phyloP scores from a whole-genome alignment of 1,284 basidiomycete species.

The Ustilago cynodontis region DNA sequence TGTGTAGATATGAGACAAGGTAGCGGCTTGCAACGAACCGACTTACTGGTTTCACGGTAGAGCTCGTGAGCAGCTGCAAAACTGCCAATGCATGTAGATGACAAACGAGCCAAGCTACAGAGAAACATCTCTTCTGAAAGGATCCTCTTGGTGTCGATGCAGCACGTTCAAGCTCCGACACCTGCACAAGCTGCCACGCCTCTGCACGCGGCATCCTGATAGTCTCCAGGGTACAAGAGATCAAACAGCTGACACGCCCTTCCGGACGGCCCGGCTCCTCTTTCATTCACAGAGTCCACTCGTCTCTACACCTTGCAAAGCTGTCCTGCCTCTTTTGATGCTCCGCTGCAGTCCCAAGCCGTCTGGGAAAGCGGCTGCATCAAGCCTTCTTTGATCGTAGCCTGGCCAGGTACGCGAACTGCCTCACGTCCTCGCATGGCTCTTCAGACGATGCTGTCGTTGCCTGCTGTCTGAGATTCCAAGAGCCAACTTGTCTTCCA shows the following conservation, averaged over 20 bases:
- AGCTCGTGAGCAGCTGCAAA: background rate
- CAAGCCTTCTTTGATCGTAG: background rate
- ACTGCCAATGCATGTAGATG: background rate
- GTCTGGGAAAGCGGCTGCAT: background rate
- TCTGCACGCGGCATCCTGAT: slow-evolving; percentile 1
- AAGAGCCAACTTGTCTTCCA: background rate
- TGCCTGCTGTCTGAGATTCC: background rate
- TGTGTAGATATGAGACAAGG: background rate
- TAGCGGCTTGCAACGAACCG: background rate
- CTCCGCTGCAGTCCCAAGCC: slow-evolving; percentile 10
- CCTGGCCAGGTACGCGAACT: background rate
- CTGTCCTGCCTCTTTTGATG: background rate
- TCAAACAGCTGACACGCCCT: background rate
- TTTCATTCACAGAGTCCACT: background rate
- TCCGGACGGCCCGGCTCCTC: background rate
- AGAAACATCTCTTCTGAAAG: background rate
- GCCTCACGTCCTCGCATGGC: background rate
- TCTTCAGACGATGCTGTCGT: background rate
- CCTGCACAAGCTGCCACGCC: slow-evolving; percentile 1
- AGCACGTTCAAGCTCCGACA: slow-evolving; percentile 4
- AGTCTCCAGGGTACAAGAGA: background rate
- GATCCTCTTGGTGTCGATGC: background rate
- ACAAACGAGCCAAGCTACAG: background rate
- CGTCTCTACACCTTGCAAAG: too few species aligned
- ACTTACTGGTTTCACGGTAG: background rate